Evolutionary conservation across 371 early-diverging fungal genomes (phyloP).

Genomic region (Syncephalastrum racemosum): DNA sequence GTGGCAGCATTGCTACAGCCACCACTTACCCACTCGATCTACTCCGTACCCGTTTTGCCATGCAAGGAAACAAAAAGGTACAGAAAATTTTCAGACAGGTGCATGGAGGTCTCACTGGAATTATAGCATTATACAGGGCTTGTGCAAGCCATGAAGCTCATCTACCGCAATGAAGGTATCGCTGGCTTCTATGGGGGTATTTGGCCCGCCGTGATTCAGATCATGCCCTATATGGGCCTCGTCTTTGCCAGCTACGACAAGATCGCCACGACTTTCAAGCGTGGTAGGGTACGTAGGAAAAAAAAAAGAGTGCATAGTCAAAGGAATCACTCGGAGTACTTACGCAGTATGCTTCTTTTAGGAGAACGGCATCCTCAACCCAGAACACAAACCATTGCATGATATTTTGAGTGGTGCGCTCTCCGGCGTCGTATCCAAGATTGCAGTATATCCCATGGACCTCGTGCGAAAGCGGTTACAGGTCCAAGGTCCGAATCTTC

Average conservation of each 20-base stretch:
- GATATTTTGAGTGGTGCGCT: slow-evolving; percentile 82
- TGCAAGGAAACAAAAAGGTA: slow-evolving; percentile 64
- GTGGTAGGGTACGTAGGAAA: slow-evolving; percentile 31
- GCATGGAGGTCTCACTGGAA: not conserved
- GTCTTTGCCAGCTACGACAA: slow-evolving; percentile 76
- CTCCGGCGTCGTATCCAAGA: slow-evolving; percentile 83
- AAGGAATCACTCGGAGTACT: not conserved
- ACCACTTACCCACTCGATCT: slow-evolving; percentile 93
- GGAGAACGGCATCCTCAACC: slow-evolving; percentile 27
- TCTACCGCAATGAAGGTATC: slow-evolving; percentile 71
- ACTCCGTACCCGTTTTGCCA: slow-evolving; percentile 89
- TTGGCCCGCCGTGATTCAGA: slow-evolving; percentile 79
- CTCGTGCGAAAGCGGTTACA: slow-evolving; percentile 78
- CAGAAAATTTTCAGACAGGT: not conserved
- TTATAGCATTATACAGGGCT: slow-evolving; percentile 64
- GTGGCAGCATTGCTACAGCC: slow-evolving; percentile 61
- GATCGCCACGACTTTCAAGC: slow-evolving; percentile 46
- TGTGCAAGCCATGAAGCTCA: slow-evolving; percentile 59
- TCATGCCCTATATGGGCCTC: slow-evolving; percentile 93
- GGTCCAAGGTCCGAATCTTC: slow-evolving; percentile 71
- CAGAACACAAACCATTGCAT: slow-evolving; percentile 40
- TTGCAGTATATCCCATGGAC: slow-evolving; percentile 90
- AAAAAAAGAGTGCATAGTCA: not conserved
- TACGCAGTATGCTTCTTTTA: slow-evolving; percentile 10
- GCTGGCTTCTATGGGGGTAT: slow-evolving; percentile 88